phyloP scores from a whole-genome alignment of 768 basidiomycete genomes.

The Auricularia sp. region DNA sequence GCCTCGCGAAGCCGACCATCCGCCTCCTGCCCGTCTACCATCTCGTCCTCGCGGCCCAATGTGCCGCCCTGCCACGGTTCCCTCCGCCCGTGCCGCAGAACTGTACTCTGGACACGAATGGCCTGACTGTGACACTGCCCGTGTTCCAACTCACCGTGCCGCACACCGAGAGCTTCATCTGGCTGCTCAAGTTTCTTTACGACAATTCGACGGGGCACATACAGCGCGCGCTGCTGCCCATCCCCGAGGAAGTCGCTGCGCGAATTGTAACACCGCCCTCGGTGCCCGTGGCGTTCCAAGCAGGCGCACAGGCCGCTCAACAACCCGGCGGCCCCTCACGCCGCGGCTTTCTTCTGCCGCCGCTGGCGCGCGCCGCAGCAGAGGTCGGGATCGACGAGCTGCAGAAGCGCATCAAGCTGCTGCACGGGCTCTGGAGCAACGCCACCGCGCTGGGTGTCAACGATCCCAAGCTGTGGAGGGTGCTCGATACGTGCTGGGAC shows the following conservation, averaged over 20 bases:
- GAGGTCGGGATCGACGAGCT: neutral
- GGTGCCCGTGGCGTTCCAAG: neutral
- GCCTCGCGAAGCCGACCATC: neutral
- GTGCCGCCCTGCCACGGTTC: neutral
- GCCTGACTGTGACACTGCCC: neutral
- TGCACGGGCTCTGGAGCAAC: conserved; percentile 41
- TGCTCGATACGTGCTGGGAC: conserved; percentile 42
- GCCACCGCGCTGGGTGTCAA: conserved; percentile 39
- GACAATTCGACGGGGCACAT: neutral
- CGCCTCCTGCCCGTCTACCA: neutral
- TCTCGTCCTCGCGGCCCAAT: neutral
- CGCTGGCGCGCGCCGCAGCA: neutral
- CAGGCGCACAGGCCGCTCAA: neutral
- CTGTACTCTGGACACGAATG: neutral
- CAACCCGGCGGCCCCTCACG: neutral
- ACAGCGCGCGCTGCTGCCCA: neutral
- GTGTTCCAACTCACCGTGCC: neutral
- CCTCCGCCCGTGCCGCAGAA: neutral
- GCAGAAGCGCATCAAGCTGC: neutral
- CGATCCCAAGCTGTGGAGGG: conserved; percentile 37
- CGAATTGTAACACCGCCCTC: neutral
- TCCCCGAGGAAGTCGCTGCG: neutral
- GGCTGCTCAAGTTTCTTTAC: neutral
- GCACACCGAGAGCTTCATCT: neutral
- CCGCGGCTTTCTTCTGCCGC: neutral